A percentile compares a stretch with the other conserved stretches of the same genome.
phyloP scores from a whole-genome alignment of 148 eudicot species.

The Oxyria digyna region DNA sequence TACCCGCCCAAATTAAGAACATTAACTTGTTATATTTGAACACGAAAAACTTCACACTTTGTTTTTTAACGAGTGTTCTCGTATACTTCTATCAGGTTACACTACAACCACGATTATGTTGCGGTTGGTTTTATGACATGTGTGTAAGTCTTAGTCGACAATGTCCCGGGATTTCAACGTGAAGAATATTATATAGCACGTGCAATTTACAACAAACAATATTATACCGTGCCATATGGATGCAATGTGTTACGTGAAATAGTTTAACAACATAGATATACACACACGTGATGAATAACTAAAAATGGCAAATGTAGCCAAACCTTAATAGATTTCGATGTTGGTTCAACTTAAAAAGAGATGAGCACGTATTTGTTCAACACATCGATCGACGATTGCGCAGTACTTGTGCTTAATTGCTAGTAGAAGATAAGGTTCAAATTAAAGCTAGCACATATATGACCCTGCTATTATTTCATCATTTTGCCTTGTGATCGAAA shows the following conservation, averaged over 20 bases:
- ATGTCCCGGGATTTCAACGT: neutral
- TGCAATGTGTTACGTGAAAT: neutral
- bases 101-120: too few relatives aligned
- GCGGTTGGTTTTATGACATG: neutral
- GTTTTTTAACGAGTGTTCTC: too few relatives aligned
- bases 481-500: neutral
- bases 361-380: neutral
- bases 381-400: neutral
- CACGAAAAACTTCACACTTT: too few relatives aligned
- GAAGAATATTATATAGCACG: neutral
- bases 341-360: neutral
- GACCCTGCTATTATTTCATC: neutral
- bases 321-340: neutral
- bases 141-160: neutral
- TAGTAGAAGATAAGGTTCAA: neutral
- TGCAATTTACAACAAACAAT: neutral
- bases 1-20: too few relatives aligned
- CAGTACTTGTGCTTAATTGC: neutral
- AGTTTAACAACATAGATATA: neutral
- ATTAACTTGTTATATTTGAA: too few relatives aligned
- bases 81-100: too few relatives aligned
- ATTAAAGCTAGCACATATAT: neutral
- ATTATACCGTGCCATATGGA: neutral
- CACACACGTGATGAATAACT: neutral
- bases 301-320: neutral